A percentile compares a stretch with the other conserved stretches of the same genome.
Evolutionary conservation across 441 rosid species (phyloP).

Genomic region (Theobroma grandiflorum): DNA sequence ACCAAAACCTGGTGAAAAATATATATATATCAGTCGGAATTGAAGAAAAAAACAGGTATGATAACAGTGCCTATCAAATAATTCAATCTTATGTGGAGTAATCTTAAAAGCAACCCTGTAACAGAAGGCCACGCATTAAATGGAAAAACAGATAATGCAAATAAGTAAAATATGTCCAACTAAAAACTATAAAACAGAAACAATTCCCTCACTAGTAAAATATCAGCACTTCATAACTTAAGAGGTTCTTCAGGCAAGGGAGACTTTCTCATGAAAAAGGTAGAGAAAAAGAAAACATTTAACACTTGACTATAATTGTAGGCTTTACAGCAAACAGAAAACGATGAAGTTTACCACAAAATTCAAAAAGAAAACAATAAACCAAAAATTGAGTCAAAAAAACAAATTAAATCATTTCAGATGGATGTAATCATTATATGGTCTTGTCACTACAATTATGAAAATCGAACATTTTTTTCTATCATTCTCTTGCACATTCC

Average conservation of each 20-base stretch:
- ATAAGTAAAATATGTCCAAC: neutral
- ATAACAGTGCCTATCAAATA: neutral
- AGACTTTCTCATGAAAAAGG: neutral
- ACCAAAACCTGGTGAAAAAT: slow-evolving; percentile 71
- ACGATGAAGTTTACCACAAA: neutral
- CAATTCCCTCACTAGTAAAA: neutral
- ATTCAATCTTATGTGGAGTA: neutral
- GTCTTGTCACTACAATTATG: neutral
- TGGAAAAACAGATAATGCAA: neutral
- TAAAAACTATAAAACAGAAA: slow-evolving; percentile 10
- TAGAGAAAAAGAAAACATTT: neutral
- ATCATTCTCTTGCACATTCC: neutral
- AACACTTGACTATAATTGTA: neutral
- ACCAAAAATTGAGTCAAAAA: neutral
- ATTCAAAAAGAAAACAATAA: neutral
- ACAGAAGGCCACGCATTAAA: neutral
- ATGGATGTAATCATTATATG: neutral
- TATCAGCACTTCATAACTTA: neutral
- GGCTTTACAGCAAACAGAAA: neutral
- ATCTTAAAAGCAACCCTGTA: neutral
- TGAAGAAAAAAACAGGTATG: neutral
- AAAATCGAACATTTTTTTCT: neutral
- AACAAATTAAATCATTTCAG: neutral
- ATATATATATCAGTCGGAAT: slow-evolving; percentile 14
- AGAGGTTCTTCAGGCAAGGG: neutral